Conservation (phyloP, 305 asterid species). For the Fraxinus latifolia region DNA sequence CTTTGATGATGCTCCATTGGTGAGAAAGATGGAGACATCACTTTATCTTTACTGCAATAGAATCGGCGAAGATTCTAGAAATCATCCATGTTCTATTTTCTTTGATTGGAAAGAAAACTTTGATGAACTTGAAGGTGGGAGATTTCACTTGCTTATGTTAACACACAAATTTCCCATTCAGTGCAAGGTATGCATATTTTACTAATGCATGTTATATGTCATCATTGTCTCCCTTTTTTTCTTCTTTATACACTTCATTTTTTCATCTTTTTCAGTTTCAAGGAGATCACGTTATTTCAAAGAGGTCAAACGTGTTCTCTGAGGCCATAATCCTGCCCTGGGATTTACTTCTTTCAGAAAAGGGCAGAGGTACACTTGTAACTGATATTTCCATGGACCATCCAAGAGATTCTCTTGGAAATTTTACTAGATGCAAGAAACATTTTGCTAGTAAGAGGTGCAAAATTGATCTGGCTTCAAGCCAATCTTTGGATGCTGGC, state of each 20-base stretch:
- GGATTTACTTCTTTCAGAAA: conserved; percentile 62
- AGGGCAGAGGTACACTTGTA: conserved; percentile 32
- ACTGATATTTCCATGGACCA: conserved; percentile 28
- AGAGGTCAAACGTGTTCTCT: conserved; percentile 53
- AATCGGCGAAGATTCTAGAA: conserved; percentile 35
- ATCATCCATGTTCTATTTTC: conserved; percentile 32
- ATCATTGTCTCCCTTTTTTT: conserved; percentile 10
- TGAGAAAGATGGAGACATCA: conserved; percentile 39
- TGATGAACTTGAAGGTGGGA: conserved; percentile 55
- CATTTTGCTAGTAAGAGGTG: conserved; percentile 43
- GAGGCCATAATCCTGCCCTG: conserved; percentile 78
- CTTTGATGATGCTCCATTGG: conserved; percentile 38
- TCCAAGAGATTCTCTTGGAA: conserved; percentile 28
- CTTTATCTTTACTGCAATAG: conserved; percentile 43
- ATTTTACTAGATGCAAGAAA: conserved; percentile 20
- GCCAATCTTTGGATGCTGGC: conserved; percentile 24
- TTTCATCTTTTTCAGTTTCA: conserved; percentile 42
- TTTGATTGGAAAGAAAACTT: conserved; percentile 33
- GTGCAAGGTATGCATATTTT: conserved; percentile 45
- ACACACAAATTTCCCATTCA: conserved; percentile 75
- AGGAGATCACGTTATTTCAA: conserved; percentile 44
- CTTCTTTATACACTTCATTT: conserved; percentile 14
- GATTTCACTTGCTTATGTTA: conserved; percentile 63
- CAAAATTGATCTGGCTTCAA: conserved; percentile 36
- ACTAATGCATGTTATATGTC: conserved; percentile 6